Evolutionary conservation across 2,329 filamentous ascomycete genomes (phyloP).

Genomic region (Rachicladosporium sp.): DNA sequence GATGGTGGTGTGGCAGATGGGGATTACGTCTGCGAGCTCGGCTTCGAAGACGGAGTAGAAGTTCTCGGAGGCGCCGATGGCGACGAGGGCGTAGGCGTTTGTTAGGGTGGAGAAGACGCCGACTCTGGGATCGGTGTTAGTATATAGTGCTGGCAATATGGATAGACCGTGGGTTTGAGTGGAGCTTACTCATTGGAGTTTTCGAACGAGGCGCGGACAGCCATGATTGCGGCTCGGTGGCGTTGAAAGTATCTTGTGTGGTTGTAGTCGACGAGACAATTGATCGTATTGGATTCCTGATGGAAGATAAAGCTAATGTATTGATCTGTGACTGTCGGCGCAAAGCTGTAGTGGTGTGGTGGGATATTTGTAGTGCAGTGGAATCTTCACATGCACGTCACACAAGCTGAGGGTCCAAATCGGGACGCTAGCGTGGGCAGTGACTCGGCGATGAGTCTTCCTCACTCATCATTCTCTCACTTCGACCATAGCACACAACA

Average conservation of each 20-base stretch:
- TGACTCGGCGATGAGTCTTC: no score
- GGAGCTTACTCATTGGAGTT: slow-evolving; percentile 72
- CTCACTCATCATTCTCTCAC: no score
- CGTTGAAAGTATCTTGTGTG: slow-evolving; percentile 6
- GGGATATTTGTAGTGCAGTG: not conserved
- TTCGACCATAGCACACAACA: no score
- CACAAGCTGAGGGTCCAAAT: no score
- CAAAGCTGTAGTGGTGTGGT: not conserved
- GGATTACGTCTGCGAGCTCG: slow-evolving; percentile 92
- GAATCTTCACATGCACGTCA: no score
- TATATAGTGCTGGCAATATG: no score
- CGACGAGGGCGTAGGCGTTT: slow-evolving; percentile 91
- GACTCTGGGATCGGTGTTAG: slow-evolving; percentile 46
- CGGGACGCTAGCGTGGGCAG: no score
- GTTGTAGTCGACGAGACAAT: not conserved
- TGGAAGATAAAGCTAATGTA: not conserved
- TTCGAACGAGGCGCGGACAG: slow-evolving; percentile 57
- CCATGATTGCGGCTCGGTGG: slow-evolving; percentile 29
- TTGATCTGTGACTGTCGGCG: not conserved
- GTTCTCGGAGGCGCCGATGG: slow-evolving; percentile 91
- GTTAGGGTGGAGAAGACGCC: slow-evolving; percentile 95
- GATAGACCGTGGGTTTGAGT: no score
- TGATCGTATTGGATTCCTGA: not conserved
- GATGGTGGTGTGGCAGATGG: slow-evolving; percentile 93
- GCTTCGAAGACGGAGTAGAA: slow-evolving; percentile 99